Percentiles rank a stretch among this genome's conserved stretches.
These are phyloP conservation scores for Penstemon newberryi DNA, from an alignment of 257 asterid species.

Conservation along the genomic window DNA sequence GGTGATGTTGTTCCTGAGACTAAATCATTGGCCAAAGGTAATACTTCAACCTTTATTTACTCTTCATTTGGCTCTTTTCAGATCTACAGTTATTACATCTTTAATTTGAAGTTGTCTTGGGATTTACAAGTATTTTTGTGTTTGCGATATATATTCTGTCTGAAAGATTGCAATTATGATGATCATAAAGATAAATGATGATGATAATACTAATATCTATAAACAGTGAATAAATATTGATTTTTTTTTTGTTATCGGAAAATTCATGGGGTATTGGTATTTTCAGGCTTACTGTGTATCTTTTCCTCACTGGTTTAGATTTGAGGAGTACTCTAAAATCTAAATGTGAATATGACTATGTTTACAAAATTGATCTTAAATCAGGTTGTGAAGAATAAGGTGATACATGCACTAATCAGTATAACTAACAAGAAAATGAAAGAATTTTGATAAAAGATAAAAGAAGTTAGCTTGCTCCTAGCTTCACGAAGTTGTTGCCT, in stretches of 20 bases:
- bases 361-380: background rate
- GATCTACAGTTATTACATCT: conserved; percentile 12
- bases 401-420: background rate
- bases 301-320: no score
- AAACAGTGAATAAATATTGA: background rate
- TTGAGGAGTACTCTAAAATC: background rate
- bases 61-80: background rate
- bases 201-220: no score
- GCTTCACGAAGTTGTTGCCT: background rate
- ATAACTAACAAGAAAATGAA: no score
- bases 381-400: background rate
- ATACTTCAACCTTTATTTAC: conserved; percentile 6
- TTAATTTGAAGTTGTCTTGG: conserved; percentile 16
- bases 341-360: conserved; percentile 1
- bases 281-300: no score
- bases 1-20: conserved; percentile 96
- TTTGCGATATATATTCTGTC: background rate
- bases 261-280: no score
- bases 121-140: background rate
- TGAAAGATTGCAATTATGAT: conserved; percentile 9
- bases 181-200: background rate
- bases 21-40: conserved; percentile 85
- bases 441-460: no score
- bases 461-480: background rate
- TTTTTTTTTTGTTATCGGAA: background rate